Base-by-base conservation (phyloP, 2,329 filamentous ascomycete genomes). In the Penicillium sclerotigenum region DNA sequence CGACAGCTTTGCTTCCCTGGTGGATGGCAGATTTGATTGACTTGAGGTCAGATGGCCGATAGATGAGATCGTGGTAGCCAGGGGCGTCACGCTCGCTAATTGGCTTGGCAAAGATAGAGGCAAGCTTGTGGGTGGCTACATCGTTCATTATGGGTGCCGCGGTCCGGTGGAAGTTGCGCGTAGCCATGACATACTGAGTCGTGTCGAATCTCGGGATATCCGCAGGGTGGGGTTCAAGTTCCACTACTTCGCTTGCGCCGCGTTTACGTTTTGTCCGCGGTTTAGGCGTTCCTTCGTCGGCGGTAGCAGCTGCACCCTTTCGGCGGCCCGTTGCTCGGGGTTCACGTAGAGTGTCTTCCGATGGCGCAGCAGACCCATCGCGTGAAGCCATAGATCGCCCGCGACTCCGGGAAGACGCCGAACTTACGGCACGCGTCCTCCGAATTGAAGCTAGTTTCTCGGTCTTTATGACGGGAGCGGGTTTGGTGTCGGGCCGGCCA, bases 91-190 rank as follows among this genome's bases (percentile, higher is more conserved):
- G 83, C 61, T 91, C 87, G 11, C 88, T 87, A 47, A 93, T 81
- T 1, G 87, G 86, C 52, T 87, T 86, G 28, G 87, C 86, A 68
- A 93, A 93, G 73, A 90, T 90, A 62, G 89, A 90, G 43, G 88
- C 89, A 63, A 89, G 84, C 33, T 88, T 87, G 70, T 92, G 89
- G 51, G 86, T 88, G 24, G 85, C 84, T 57, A 92, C 89, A 65
- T 90, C 86, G 68, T 91, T 89, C 60, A 92, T 80, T 13, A 89
- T 86, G 5, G 87, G 87, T 4, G 83, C 83, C 31, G 86, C 87
- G 14, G 90, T 89, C 62, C 87, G 86, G 34, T 87, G 83, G 58
- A 79, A 79, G 28, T 76, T 78, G 40, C 75, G 76, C 8, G 75
- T 72, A 31, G 75, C 76, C 40, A 75, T 65, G 34, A 77, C 71